A percentile compares a stretch with the other conserved stretches of the same genome.
Conservation (phyloP, 1,139 yeast species). For the Meyerozyma sp. region DNA sequence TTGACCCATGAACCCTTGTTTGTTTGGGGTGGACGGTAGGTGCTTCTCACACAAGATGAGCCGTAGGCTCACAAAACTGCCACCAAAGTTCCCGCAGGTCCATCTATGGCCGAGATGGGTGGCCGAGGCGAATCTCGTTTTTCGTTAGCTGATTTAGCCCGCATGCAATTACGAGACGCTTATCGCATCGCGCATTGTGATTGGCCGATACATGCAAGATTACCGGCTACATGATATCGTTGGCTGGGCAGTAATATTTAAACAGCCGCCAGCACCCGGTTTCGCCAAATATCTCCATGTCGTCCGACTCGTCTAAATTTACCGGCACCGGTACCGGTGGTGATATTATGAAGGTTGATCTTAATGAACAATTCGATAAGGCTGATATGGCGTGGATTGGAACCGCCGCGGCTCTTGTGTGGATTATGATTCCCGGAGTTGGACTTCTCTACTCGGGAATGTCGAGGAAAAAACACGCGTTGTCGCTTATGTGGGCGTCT, state of each 20-base stretch:
- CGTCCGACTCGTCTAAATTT: constrained; percentile 18
- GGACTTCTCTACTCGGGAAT: constrained; percentile 88
- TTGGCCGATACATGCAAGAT: constrained; percentile 5
- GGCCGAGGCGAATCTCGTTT: too few species aligned
- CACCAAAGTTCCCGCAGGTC: too few species aligned
- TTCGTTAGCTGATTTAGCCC: not conserved
- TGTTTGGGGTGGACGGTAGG: too few species aligned
- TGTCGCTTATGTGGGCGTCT: constrained; percentile 90
- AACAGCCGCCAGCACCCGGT: not conserved
- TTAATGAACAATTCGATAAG: constrained; percentile 65
- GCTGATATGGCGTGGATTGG: constrained; percentile 91
- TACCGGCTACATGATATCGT: not conserved
- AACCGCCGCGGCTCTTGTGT: constrained; percentile 68
- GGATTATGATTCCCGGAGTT: constrained; percentile 95
- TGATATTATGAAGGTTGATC: constrained; percentile 64
- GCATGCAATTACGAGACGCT: not conserved
- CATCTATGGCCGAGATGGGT: too few species aligned
- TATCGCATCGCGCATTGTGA: constrained; percentile 3
- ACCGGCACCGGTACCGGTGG: constrained; percentile 73
- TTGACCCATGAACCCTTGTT: too few species aligned
- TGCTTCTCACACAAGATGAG: too few species aligned
- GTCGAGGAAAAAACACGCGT: constrained; percentile 87
- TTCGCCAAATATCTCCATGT: not conserved
- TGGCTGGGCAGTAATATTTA: not conserved
- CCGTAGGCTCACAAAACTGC: too few species aligned